Evolutionary conservation across 1,284 basidiomycete genomes (phyloP).

Genomic region (Serendipita sp.): DNA sequence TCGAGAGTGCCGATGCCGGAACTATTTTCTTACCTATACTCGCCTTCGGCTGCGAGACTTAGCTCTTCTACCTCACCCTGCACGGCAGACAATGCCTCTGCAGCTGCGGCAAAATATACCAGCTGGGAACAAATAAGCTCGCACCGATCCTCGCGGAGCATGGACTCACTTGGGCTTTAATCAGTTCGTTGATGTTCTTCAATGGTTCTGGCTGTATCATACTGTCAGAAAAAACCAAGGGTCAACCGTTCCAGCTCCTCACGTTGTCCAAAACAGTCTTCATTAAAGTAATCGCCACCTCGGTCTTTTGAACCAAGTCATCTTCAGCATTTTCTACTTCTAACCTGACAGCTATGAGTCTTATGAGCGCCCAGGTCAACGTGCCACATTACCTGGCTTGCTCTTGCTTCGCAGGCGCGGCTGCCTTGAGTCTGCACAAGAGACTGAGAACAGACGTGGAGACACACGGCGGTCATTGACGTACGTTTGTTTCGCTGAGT

Average conservation of each 20-base stretch:
- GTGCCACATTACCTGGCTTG: conserved; percentile 47
- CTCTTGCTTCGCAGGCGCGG: conserved; percentile 64
- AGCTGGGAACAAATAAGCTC: conserved; percentile 33
- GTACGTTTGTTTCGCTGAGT: conserved; percentile 51
- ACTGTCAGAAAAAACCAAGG: background rate
- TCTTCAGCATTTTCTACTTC: conserved; percentile 94
- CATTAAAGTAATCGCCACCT: conserved; percentile 96
- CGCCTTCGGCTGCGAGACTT: conserved; percentile 77
- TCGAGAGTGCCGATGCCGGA: background rate
- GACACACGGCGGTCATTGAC: conserved; percentile 14
- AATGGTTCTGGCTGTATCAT: conserved; percentile 73
- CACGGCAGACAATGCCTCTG: conserved; percentile 67
- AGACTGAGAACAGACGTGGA: background rate
- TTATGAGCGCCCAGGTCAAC: background rate
- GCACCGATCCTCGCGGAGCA: background rate
- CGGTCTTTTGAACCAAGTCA: conserved; percentile 91
- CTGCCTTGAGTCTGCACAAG: conserved; percentile 53
- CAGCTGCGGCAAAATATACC: conserved; percentile 70
- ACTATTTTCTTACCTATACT: conserved; percentile 55
- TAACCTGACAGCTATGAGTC: background rate
- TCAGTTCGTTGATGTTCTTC: conserved; percentile 83
- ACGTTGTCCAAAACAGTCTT: conserved; percentile 95
- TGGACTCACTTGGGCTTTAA: conserved; percentile 59
- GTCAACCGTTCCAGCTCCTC: conserved; percentile 20
- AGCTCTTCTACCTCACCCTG: conserved; percentile 87